Percentiles rank a stretch among this genome's conserved stretches.
These are phyloP conservation scores for Fusarium secorum DNA, from an alignment of 2,329 filamentous ascomycete genomes.

Conservation along the genomic window DNA sequence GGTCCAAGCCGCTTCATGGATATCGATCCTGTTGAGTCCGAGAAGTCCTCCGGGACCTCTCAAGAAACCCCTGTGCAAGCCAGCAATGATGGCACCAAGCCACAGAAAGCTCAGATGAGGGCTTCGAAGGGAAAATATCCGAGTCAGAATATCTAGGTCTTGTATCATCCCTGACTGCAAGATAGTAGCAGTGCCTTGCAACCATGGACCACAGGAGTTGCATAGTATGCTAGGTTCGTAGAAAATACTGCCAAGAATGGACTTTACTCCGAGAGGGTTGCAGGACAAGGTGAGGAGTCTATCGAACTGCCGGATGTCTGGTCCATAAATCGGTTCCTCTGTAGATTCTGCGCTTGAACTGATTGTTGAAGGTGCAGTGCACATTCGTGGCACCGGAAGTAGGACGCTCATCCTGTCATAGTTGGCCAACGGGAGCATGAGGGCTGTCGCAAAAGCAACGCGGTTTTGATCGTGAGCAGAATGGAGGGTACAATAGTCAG, in stretches of 20 bases:
- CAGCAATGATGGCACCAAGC: slow-evolving; percentile 18
- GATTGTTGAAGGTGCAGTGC: background rate
- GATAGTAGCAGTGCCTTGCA: slow-evolving; percentile 13
- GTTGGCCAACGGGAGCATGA: background rate
- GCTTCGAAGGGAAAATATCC: background rate
- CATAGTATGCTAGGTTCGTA: slow-evolving; percentile 19
- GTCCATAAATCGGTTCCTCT: slow-evolving; percentile 1
- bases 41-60: background rate
- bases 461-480: background rate
- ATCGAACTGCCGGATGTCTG: slow-evolving; percentile 9
- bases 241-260: slow-evolving; percentile 12
- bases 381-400: background rate
- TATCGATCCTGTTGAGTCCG: slow-evolving; percentile 3
- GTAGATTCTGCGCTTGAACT: background rate
- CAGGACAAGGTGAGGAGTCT: slow-evolving; percentile 24
- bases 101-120: slow-evolving; percentile 18
- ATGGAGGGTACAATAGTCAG: background rate
- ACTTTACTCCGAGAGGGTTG: slow-evolving; percentile 7
- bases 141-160: slow-evolving; percentile 4
- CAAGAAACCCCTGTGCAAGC: slow-evolving; percentile 1
- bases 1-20: slow-evolving; percentile 21
- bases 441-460: background rate
- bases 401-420: background rate
- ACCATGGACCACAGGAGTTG: slow-evolving; percentile 13
- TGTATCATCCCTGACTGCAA: background rate